Conservation (phyloP, 306 rosid genomes). For the Cucurbita argyrosperma region DNA sequence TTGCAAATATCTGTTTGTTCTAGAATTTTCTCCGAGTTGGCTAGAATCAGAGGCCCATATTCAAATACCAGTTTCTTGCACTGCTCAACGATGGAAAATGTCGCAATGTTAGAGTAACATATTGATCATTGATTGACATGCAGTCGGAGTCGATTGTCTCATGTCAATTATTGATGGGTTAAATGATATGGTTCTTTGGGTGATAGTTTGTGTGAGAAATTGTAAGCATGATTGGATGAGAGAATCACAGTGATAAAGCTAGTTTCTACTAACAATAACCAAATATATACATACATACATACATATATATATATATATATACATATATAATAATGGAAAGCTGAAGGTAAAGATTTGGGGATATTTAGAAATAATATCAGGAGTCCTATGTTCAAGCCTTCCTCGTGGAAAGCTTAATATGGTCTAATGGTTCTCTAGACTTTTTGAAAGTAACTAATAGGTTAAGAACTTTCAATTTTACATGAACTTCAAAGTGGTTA, state of each 20-base stretch:
- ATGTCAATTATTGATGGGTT: neutral
- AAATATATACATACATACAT: too few relatives aligned
- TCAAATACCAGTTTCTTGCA: slow-evolving; percentile 69
- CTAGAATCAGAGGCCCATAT: slow-evolving; percentile 50
- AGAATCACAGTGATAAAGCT: neutral
- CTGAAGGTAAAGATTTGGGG: neutral
- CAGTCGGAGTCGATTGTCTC: neutral
- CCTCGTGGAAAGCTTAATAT: neutral
- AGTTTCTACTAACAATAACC: neutral
- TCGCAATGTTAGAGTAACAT: neutral
- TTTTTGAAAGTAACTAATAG: too few relatives aligned
- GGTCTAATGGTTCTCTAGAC: neutral
- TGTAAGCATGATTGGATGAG: neutral
- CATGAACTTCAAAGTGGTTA: neutral
- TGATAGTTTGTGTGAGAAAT: neutral
- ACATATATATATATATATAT: too few relatives aligned
- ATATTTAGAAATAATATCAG: neutral
- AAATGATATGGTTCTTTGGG: neutral
- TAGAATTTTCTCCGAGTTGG: slow-evolving; percentile 61
- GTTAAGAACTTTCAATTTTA: too few relatives aligned
- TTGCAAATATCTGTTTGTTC: slow-evolving; percentile 58
- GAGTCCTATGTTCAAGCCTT: neutral
- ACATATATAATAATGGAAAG: neutral
- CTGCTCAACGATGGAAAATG: slow-evolving; percentile 26
- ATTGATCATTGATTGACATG: too few relatives aligned